Evolutionary conservation across 192 early-diverging fungal genomes (phyloP).

Genomic region (Coemansia sp.): DNA sequence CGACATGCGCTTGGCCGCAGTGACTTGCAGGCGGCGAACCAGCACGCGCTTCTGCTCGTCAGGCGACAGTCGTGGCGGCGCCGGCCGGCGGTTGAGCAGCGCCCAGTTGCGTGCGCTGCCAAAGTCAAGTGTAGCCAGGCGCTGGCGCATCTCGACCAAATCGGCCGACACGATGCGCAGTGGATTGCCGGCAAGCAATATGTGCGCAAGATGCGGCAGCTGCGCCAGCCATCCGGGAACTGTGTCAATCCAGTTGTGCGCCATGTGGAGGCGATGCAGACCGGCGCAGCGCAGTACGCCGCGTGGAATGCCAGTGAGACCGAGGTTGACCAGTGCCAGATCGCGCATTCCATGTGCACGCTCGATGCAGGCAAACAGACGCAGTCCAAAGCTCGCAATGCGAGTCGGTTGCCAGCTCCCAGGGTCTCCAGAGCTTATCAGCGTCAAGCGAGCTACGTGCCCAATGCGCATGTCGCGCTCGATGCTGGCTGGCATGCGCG

Average conservation of each 20-base stretch:
- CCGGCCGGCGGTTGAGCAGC: conserved; percentile 23
- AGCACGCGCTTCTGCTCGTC: conserved; percentile 21
- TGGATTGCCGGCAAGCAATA: conserved; percentile 38
- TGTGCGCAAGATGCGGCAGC: conserved; percentile 33
- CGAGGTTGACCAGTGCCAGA: conserved; percentile 44
- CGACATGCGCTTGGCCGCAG: conserved; percentile 36
- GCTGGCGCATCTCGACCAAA: conserved; percentile 49
- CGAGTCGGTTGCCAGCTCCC: conserved; percentile 27
- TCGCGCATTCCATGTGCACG: conserved; percentile 27
- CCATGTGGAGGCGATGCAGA: conserved; percentile 45
- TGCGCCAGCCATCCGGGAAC: conserved; percentile 41
- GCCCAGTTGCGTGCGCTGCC: conserved; percentile 28
- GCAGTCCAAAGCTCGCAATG: conserved; percentile 37
- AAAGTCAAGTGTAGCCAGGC: conserved; percentile 33
- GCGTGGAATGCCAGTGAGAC: conserved; percentile 29
- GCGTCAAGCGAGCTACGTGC: conserved; percentile 27
- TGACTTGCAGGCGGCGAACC: conserved; percentile 26
- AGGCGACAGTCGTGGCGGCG: conserved; percentile 14
- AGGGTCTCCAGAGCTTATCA: conserved; percentile 35
- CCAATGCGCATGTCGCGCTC: conserved; percentile 14
- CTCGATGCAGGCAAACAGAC: conserved; percentile 21
- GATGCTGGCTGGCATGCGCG: conserved; percentile 39
- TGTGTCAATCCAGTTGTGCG: conserved; percentile 50
- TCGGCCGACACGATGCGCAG: conserved; percentile 40
- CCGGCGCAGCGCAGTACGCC: conserved; percentile 19